Percentiles rank a stretch among this genome's conserved stretches.
Evolutionary conservation across 2,329 filamentous ascomycete genomes (phyloP).

Genomic region (Neoarthrinium moseri): DNA sequence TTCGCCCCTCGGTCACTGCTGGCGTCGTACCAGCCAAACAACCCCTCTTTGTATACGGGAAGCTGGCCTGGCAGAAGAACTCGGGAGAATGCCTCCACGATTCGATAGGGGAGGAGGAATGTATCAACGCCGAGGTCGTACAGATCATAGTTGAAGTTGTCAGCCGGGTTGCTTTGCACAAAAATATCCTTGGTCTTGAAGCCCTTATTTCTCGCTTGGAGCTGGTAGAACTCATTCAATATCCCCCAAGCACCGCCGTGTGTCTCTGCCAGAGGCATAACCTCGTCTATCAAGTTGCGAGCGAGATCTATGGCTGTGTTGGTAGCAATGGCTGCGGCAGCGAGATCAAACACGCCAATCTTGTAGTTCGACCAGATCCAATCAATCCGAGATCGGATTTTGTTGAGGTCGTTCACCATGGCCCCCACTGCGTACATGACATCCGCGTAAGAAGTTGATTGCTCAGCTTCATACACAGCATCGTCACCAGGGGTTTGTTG

Average conservation of each 20-base stretch:
- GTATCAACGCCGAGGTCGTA: too few relatives aligned
- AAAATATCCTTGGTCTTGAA: constrained; percentile 11
- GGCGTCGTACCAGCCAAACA: constrained; percentile 24
- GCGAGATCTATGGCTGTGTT: constrained; percentile 35
- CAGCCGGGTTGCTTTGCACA: too few relatives aligned
- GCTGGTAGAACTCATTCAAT: constrained; percentile 15
- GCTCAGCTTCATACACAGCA: constrained; percentile 31
- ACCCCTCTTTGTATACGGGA: constrained; percentile 22
- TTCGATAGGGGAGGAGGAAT: not conserved
- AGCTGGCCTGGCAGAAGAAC: constrained; percentile 13
- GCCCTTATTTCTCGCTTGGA: constrained; percentile 15
- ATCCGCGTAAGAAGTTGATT: constrained; percentile 20
- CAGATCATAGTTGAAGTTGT: too few relatives aligned
- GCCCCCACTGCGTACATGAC: constrained; percentile 22
- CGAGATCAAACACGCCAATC: constrained; percentile 25
- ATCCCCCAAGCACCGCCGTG: constrained; percentile 20
- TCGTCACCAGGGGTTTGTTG: constrained; percentile 12
- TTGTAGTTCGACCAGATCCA: constrained; percentile 30
- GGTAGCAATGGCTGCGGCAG: constrained; percentile 32
- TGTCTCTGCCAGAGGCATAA: constrained; percentile 20
- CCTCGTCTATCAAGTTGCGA: constrained; percentile 28
- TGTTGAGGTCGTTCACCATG: constrained; percentile 29
- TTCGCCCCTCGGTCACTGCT: constrained; percentile 20
- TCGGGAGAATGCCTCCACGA: constrained; percentile 6
- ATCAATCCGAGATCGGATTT: constrained; percentile 23